Percentiles rank a stretch among this genome's conserved stretches.
These are phyloP conservation scores for Saccharomycopsis selenospora DNA, from an alignment of 805 yeast genomes.

Conservation along the genomic window DNA sequence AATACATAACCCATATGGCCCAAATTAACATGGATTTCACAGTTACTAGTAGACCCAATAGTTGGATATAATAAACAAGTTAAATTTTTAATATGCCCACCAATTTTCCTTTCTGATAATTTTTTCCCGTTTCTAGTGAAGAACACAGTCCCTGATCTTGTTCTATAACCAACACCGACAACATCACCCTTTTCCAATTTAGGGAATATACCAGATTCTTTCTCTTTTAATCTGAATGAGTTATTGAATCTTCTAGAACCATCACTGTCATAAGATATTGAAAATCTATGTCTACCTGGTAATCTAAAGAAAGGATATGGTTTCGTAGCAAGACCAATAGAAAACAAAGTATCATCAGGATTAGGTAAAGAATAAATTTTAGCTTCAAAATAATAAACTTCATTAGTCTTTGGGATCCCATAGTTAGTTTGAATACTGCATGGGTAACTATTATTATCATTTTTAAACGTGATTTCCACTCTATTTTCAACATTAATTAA, in stretches of 20 bases:
- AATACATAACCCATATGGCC: slow-evolving; percentile 88
- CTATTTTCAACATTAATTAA: slow-evolving; percentile 59
- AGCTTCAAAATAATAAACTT: slow-evolving; percentile 82
- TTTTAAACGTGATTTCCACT: slow-evolving; percentile 37
- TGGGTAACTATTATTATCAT: slow-evolving; percentile 38
- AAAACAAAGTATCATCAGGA: slow-evolving; percentile 42
- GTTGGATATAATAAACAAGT: slow-evolving; percentile 58
- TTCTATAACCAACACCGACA: slow-evolving; percentile 83
- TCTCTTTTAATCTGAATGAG: slow-evolving; percentile 47
- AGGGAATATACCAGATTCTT: slow-evolving; percentile 51
- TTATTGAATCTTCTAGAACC: slow-evolving; percentile 77
- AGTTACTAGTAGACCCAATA: slow-evolving; percentile 75
- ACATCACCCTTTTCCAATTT: slow-evolving; percentile 75
- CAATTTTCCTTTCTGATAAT: slow-evolving; percentile 69
- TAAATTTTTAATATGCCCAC: slow-evolving; percentile 61
- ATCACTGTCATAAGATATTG: slow-evolving; percentile 79
- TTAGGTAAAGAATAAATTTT: slow-evolving; percentile 68
- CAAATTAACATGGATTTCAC: slow-evolving; percentile 78
- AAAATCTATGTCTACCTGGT: slow-evolving; percentile 85
- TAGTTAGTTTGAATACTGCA: slow-evolving; percentile 71
- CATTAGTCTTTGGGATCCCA: slow-evolving; percentile 77
- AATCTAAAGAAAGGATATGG: slow-evolving; percentile 93
- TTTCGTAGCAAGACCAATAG: slow-evolving; percentile 74
- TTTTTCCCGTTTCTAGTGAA: slow-evolving; percentile 94
- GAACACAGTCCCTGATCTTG: slow-evolving; percentile 77